Base-by-base conservation (phyloP, 192 early-diverging fungal genomes). In the Podila verticillata region DNA sequence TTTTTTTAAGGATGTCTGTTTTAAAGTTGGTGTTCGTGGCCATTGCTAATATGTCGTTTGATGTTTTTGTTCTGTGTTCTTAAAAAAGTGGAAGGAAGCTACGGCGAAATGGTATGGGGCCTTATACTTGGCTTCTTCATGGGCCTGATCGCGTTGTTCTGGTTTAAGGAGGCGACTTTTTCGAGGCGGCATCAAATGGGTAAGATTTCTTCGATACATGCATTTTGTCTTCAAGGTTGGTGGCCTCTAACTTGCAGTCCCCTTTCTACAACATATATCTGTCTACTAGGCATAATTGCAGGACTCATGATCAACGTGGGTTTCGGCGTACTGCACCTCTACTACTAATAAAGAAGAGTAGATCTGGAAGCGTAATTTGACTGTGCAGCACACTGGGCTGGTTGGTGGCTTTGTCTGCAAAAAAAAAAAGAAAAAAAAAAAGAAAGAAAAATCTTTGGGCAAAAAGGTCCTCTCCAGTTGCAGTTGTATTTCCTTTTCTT, bases 101-200 rank as follows among this genome's bases (percentile, higher is more conserved):
- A 89, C 39, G 82, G 81, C 26, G 87, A 89, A 69, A 86, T 89
- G 81, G 74, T 89, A 7, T 82, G 79, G 69, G 88, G 88, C 9
- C 68, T 89, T 10, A 87, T 87, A 68, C 56, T 89, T 0, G 88
- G 88, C 0, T 89, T 88, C 54, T 89, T 89, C 56, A 68, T 89
- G 63, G 88, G 88, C 5, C 48, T 89, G 22, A 75, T 89, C 0
- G 83, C 81, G 12, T 34, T 87, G 47, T 86, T 89, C 59, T 87
- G 86, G 88, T 86, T 86, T 70, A 74, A 83, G 31, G 88, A 89
- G 61, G 82, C 83, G 13, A 81, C 87, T 19, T 88, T 88, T 60
- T 81, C 82, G 24, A 66, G 84, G 44, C 59, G 84, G 32, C 87
- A 88, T 63, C 84, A 88, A 44, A 84, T 87, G 72, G 88, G 88